Conservation (phyloP, 129 eudicot species). For the Centrapalus pauciflorus region DNA sequence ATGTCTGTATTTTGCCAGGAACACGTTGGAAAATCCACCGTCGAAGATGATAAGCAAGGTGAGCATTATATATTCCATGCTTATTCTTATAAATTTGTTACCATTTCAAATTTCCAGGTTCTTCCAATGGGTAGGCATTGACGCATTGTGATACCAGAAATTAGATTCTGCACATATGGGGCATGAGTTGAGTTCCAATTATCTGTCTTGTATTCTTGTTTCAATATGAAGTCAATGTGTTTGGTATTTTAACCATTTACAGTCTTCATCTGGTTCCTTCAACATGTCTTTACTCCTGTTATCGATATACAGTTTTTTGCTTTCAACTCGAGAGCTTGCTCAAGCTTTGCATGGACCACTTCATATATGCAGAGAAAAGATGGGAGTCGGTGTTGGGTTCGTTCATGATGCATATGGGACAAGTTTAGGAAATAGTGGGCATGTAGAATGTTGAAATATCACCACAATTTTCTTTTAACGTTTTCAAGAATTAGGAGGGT, state of each 20-base stretch:
- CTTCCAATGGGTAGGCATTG: background rate
- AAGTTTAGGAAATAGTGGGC: background rate
- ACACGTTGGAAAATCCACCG: constrained; percentile 18
- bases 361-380: too few relatives aligned
- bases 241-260: background rate
- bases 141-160: background rate
- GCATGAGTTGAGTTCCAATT: background rate
- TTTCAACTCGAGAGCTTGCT: background rate
- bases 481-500: background rate
- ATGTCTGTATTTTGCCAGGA: constrained; percentile 26
- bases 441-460: background rate
- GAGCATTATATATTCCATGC: background rate
- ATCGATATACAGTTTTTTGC: background rate
- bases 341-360: background rate
- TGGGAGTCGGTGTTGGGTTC: background rate
- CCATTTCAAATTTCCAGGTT: constrained; percentile 9
- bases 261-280: background rate
- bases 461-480: background rate
- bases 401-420: background rate
- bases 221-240: background rate
- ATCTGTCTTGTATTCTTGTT: background rate
- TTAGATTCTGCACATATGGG: background rate
- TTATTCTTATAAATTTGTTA: background rate
- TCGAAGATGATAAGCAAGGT: constrained; percentile 23
- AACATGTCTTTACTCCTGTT: background rate